These are phyloP conservation scores for Lojkania enalia DNA, from an alignment of 2,329 filamentous ascomycete genomes.

Conservation along the genomic window DNA sequence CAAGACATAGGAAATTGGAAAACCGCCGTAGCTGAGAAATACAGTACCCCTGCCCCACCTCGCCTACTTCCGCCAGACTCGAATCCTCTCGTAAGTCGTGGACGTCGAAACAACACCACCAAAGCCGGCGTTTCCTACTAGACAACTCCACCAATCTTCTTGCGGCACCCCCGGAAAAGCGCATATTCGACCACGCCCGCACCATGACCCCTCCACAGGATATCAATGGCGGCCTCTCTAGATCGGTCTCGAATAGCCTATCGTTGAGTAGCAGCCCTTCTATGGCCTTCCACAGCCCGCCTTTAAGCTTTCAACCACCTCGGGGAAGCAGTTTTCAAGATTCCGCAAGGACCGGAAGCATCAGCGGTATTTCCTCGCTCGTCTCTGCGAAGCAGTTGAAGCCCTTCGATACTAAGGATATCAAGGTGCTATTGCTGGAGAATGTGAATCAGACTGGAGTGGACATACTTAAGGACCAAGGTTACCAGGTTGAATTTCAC, in stretches of 20 bases:
- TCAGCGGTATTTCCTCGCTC: conserved; percentile 13
- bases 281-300: conserved; percentile 73
- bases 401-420: conserved; percentile 92
- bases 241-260: conserved; percentile 61
- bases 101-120: too few species aligned
- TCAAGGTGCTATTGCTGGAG: conserved; percentile 93
- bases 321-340: conserved; percentile 40
- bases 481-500: conserved; percentile 91
- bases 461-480: conserved; percentile 79
- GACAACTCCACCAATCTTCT: not conserved
- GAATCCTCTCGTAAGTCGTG: too few species aligned
- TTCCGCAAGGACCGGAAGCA: conserved; percentile 42
- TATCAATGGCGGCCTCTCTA: conserved; percentile 41
- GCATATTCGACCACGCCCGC: conserved; percentile 3
- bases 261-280: conserved; percentile 75
- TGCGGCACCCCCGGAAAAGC: not conserved
- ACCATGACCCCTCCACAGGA: conserved; percentile 44
- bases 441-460: conserved; percentile 92
- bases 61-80: too few species aligned
- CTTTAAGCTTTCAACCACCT: conserved; percentile 58
- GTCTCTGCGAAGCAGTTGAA: conserved; percentile 75
- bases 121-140: too few species aligned
- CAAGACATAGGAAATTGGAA: too few species aligned
- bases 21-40: too few species aligned
- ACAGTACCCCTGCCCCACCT: too few species aligned